Evolutionary conservation across 2,329 filamentous ascomycete genomes (phyloP), one percentile per base, ranked within the genome.

Genomic region (Chaetomiaceae sp.): DNA sequence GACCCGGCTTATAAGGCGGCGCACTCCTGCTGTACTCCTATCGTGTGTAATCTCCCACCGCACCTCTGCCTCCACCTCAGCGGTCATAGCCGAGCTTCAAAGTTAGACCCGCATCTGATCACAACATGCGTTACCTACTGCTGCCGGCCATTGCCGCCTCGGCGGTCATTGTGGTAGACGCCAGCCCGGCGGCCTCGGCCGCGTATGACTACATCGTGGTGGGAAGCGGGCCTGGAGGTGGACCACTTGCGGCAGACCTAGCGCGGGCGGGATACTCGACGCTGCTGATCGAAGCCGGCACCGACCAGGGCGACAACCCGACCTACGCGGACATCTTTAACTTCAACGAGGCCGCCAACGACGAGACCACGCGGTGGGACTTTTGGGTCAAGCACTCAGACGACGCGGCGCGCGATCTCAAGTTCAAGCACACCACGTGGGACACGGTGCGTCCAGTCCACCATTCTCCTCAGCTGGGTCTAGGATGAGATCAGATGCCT

Each of bases 131-230:
- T 32, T 54, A 52, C 44, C 42, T 42, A 44, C 41, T 60, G 10
- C 34, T 60, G 9, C 52, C 54, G 14, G 34, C 57, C 15, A 33
- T 58, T 34, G 48, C 45, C 14, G 43, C 50, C 26, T 49, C 50
- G 12, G 54, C 52, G n/a, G 51, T 41, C 38, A 40, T 51, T 18
- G 35, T 44, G 8, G 50, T 35, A 17, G 42, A 38, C 18, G 49
- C 43, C 9, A 47, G 42, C 2, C 36, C 47, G 11, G 27, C 51
- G 3, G 46, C 52, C 2, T 27, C 50, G 6, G 44, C 46, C 9
- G 9, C 22, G 22, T 79, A 78, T 56, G 79, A 83, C 55, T 83
- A 81, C 66, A 70, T 83, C 22, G 70, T 83, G 17, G 76, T 83
- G 14, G 79, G 79, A 14, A 77, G 75, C n/a, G 78, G 78, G 2